Percentiles rank a stretch among this genome's conserved stretches.
These are phyloP conservation scores for Anethum foeniculum DNA, from an alignment of 140 eudicot genomes.

Conservation along the genomic window DNA sequence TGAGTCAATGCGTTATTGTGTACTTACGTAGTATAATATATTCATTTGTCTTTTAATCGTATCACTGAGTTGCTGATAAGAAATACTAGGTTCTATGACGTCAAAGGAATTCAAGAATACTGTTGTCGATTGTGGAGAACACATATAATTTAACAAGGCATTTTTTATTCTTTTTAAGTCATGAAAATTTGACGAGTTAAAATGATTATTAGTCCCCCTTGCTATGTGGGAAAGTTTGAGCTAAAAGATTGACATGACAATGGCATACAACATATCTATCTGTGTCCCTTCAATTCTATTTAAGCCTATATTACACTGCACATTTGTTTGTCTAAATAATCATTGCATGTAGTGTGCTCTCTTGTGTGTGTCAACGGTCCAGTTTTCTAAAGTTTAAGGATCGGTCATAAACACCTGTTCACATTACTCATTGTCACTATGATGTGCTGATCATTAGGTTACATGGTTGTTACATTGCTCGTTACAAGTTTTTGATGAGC, in stretches of 20 bases:
- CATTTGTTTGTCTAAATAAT: background rate
- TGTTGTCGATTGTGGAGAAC: background rate
- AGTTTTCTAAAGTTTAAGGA: background rate
- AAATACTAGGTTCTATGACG: background rate
- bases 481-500: background rate
- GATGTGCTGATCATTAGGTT: background rate
- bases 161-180: background rate
- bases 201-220: background rate
- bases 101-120: background rate
- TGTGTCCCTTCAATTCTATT: background rate
- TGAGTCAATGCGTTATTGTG: background rate
- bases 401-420: background rate
- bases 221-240: background rate
- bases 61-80: background rate
- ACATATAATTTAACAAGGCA: background rate
- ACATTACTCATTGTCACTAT: background rate
- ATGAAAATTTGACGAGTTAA: background rate
- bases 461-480: background rate
- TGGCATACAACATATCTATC: background rate
- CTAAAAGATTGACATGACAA: background rate
- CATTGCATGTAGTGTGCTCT: background rate
- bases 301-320: background rate
- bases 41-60: background rate
- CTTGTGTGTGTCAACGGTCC: background rate
- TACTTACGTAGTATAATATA: no score